Evolutionary conservation across 1,284 basidiomycete genomes (phyloP), one percentile per base, ranked within the genome.

Genomic region (Ceratobasidium sp.): DNA sequence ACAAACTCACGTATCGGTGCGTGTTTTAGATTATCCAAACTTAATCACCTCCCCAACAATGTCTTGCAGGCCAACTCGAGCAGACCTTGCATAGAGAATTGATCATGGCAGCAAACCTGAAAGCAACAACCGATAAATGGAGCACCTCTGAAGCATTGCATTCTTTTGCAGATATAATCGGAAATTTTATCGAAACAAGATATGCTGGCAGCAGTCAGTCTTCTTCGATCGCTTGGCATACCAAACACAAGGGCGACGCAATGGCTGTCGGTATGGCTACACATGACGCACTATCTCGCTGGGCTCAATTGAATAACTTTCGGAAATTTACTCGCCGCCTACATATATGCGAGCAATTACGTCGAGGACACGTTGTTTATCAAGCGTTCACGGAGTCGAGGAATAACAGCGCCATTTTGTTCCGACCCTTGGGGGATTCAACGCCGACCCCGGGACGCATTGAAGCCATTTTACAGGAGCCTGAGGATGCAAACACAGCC

Each of bases 1-100:
- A 66, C 48, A 5, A 73, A 74, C 38, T 54, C 18, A 3, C 28
- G 40, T 2, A 64, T 66, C 12, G 71, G 71, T 73, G 38, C 30
- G 73, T 49, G 2, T 23, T 51, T 7, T 23, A 51, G 14, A n/a
- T n/a, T n/a, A n/a, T n/a, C n/a, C n/a, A n/a, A 23, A 51, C 11
- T 7, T 51, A 44, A 48, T 48, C 56, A 18, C 16, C 30, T 3
- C 5, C 2, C n/a, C 49, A 33, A 21, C n/a, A 18, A 48, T 5
- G 46, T 6, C 46, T 5, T 21, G 14, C 9, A 66, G 72, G 62
- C 2, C 1, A 54, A 36, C 38, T 72, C 0, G 72, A 72, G 36
- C 25, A 38, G 5, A 72, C 72, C 1, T n/a, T 72, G 25, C 61
- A 64, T 18, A 1, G 33, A 16, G 44, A 59, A 18, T 42, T 72